Base-by-base conservation (phyloP, 75 land plant genomes). In the Pinus tabuliformis region DNA sequence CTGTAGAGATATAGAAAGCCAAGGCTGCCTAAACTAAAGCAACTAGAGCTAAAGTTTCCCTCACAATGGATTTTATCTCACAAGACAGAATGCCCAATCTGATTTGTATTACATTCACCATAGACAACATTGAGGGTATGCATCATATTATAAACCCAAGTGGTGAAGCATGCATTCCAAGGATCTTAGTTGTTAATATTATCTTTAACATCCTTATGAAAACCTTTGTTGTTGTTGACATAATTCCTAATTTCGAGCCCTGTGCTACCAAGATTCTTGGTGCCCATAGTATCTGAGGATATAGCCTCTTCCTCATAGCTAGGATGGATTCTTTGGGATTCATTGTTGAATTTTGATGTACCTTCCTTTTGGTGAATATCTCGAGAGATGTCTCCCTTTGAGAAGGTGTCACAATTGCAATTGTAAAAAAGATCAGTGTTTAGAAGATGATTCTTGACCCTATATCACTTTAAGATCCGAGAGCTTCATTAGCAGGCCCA, bases 241-340 rank as follows among this genome's bases (percentile, higher is more conserved):
- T 93, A 74, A 96, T 86, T 62, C 86, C 92, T 66, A 96, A 91
- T 86, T 96, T 96, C 9, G 94, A 76, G 4, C 97, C 99, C 85
- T 96, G 99, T 59, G 99, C 99, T 24, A 96, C 87, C 52, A 96
- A 82, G 75, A 26, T 26, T 26, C 26, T 0, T 26, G 26, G 0
- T 26, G 0, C 26, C 26, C 26, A 26, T 26, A 26, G 26, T 26
- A 26, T 26, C 26, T 26, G 26, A 26, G 26, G 26, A 26, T 26
- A 26, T 26, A 26, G 26, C 26, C 26, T 26, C 26, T 26, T 26
- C 26, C 26, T 26, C 26, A 26, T 26, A 26, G 26, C 26, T 26
- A 26, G 26, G 26, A 26, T 26, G 26, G 26, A 0, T 26, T 26
- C 26, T 0, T 26, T 26, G 26, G 26, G 26, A 26, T 26, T 26